Evolutionary conservation across 495 filamentous ascomycete species (phyloP).

Genomic region (Penicillium longicatenatum): DNA sequence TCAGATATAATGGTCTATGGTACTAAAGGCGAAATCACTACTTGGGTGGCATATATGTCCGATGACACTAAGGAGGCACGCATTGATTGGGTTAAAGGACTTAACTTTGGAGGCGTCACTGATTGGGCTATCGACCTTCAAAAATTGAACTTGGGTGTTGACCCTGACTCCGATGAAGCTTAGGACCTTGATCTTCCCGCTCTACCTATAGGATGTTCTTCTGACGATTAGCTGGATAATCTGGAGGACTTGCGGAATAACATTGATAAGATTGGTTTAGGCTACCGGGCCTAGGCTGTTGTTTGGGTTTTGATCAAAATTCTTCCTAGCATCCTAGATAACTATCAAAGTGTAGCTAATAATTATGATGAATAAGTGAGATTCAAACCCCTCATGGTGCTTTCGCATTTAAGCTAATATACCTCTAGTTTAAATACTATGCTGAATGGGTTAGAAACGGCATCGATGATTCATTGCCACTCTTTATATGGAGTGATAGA

Average conservation of each 20-base stretch:
- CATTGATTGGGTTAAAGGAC: constrained; percentile 18
- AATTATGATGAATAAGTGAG: no score
- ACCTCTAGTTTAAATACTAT: constrained; percentile 8
- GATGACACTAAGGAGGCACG: constrained; percentile 20
- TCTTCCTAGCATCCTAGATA: background rate
- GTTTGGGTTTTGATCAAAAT: constrained; percentile 1
- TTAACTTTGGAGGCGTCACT: constrained; percentile 35
- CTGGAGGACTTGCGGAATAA: background rate
- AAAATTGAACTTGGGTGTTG: background rate
- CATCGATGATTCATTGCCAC: constrained; percentile 2
- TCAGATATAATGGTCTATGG: constrained; percentile 38
- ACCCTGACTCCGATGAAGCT: constrained; percentile 1
- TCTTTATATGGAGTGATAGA: constrained; percentile 3
- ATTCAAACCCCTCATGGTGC: background rate
- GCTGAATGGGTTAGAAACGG: constrained; percentile 4
- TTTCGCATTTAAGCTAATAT: background rate
- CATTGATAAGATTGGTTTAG: constrained; percentile 1
- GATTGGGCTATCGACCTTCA: constrained; percentile 47
- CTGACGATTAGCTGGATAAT: constrained; percentile 1
- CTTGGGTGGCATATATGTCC: constrained; percentile 40
- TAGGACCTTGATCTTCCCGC: background rate
- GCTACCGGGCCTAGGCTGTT: constrained; percentile 1
- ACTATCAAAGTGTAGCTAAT: background rate
- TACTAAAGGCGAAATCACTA: constrained; percentile 35
- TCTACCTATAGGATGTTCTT: background rate